These are phyloP conservation scores for Xylaria longipes DNA, from an alignment of 495 filamentous ascomycete species.

Conservation along the genomic window DNA sequence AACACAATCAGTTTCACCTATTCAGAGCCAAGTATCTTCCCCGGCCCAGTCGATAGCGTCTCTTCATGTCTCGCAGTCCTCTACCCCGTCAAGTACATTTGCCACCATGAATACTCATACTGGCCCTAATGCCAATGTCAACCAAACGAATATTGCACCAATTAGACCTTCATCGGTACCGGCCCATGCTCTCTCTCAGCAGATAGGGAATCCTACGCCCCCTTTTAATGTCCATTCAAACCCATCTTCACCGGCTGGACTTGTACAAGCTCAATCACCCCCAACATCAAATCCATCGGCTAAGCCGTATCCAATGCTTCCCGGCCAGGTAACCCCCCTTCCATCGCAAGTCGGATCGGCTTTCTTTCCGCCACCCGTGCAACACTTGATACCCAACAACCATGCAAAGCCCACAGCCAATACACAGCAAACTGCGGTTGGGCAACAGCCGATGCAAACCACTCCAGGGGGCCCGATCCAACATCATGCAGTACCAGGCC, in stretches of 20 bases:
- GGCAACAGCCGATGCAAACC: slow-evolving; percentile 18
- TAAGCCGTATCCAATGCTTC: slow-evolving; percentile 41
- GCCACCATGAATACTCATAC: slow-evolving; percentile 16
- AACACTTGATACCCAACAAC: slow-evolving; percentile 5
- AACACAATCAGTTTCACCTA: slow-evolving; percentile 34
- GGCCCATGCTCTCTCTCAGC: background rate
- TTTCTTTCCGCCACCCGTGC: slow-evolving; percentile 15
- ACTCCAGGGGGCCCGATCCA: slow-evolving; percentile 12
- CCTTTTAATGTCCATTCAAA: background rate
- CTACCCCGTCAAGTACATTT: slow-evolving; percentile 33
- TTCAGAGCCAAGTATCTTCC: slow-evolving; percentile 41
- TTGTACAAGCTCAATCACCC: background rate
- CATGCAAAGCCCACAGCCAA: slow-evolving; percentile 1
- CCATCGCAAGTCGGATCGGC: slow-evolving; percentile 37
- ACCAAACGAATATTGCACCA: slow-evolving; percentile 20
- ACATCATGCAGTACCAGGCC: background rate
- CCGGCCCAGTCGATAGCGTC: slow-evolving; percentile 36
- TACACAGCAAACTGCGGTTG: slow-evolving; percentile 14
- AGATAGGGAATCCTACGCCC: background rate
- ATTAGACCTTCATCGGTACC: slow-evolving; percentile 20
- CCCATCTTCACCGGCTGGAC: background rate
- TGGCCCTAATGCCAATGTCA: slow-evolving; percentile 22
- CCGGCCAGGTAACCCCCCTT: slow-evolving; percentile 38
- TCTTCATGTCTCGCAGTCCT: slow-evolving; percentile 36
- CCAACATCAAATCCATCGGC: background rate